Base-by-base conservation (phyloP, 2,329 filamentous ascomycete species). In the Sporothrix phasma region DNA sequence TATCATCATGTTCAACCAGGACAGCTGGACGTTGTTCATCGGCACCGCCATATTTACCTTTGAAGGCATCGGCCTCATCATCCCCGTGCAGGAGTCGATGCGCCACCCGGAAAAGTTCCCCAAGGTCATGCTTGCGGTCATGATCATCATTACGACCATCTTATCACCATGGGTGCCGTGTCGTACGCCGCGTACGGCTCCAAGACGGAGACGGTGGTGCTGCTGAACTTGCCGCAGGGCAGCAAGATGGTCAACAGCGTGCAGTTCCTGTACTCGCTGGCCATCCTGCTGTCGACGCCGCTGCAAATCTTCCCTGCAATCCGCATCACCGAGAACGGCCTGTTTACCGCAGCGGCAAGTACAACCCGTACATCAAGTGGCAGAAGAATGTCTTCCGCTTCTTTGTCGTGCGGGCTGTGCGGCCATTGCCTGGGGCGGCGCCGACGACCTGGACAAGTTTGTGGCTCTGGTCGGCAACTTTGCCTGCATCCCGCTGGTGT, bases 31-130 rank as follows among this genome's bases (percentile, higher is more conserved):
- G 0, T 82, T 99, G 4, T 97, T 99, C 74, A 99, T 99, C 70
- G 95, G 94, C 67, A 99, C 95, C 0, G 94, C 95, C 31, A 97
- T 99, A 73, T 99, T 99, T 78, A 97, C 94, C 0, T 99, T 97
- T 72, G 94, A 99, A 74, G 94, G 94, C 31, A 95, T 99, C 66
- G 95, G 94, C 13, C 84, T 99, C 58, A 95, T 99, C 75, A 97
- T 99, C 67, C 94, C 95, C 0, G 97, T 99, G 66, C 95, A 99
- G 76, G 92, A 95, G 72, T 95, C 92, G 24, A 99, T 99, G 94
- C 89, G 88, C 73, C 81, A 92, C 47, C 95, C 93, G 0, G 81
- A 87, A 68, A 93, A 96, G 74, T 99, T 99, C 75, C 92, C 94
- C 54, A 84, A 84, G 66, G 93, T 99, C 56, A 85, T 99, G 68